A percentile compares a stretch with the other conserved stretches of the same genome.
phyloP scores from a whole-genome alignment of 139 green algal species.

The Closterium sp. region DNA sequence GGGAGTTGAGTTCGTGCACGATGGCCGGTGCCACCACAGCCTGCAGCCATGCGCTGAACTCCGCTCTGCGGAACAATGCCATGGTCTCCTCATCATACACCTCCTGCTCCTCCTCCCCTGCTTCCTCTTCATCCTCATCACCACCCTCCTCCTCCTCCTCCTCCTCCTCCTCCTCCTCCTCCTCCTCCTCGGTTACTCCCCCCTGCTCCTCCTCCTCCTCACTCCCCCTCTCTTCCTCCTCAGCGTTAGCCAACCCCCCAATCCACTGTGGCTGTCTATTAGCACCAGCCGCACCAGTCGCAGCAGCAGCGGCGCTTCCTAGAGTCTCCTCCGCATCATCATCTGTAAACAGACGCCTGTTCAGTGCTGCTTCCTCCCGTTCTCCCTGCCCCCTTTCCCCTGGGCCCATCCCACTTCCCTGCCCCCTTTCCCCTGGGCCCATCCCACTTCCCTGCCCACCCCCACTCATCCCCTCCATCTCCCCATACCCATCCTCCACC shows the following conservation, averaged over 20 bases:
- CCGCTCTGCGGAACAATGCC: constrained; percentile 4
- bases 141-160: background rate
- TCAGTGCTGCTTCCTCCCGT: background rate
- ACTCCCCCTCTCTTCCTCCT: constrained; percentile 1
- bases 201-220: background rate
- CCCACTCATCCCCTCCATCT: background rate
- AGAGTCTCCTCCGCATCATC: background rate
- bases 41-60: constrained; percentile 62
- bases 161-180: background rate
- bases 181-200: background rate
- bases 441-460: background rate
- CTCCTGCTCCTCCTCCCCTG: background rate
- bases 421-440: background rate
- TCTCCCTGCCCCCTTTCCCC: background rate
- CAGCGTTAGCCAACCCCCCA: too few species aligned
- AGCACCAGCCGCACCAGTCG: background rate
- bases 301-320: constrained; percentile 61
- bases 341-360: background rate
- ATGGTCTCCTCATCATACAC: background rate
- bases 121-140: background rate
- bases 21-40: constrained; percentile 37
- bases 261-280: background rate
- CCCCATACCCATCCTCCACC: background rate
- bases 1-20: background rate
- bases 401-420: background rate